Conservation (phyloP, 2,329 filamentous ascomycete species). For the Arthrinium puccinioides region DNA sequence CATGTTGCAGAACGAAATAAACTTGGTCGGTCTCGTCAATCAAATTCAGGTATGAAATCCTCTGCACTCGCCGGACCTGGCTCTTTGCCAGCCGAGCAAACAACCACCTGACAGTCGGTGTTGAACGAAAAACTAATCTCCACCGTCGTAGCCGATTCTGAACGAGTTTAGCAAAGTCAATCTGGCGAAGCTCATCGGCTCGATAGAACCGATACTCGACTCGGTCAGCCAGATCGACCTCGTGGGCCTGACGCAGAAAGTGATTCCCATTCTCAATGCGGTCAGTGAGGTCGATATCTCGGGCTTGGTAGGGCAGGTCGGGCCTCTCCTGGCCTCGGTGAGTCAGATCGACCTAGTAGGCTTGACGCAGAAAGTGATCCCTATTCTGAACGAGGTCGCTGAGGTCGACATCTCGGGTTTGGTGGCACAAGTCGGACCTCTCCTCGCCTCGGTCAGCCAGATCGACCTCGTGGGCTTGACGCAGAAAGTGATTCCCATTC, state of each 20-base stretch:
- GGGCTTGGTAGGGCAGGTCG: conserved; percentile 24
- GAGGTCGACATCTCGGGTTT: conserved; percentile 23
- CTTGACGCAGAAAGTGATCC: background rate
- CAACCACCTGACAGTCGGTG: too few species aligned
- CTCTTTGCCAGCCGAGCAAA: too few species aligned
- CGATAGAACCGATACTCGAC: conserved; percentile 26
- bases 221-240: conserved; percentile 7
- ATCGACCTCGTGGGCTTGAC: conserved; percentile 14
- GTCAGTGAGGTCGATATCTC: conserved; percentile 30
- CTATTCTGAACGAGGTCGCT: conserved; percentile 4
- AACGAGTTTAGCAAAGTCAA: conserved; percentile 21
- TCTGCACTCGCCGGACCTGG: too few species aligned
- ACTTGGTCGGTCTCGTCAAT: conserved; percentile 21
- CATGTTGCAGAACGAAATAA: conserved; percentile 18
- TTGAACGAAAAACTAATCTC: too few species aligned
- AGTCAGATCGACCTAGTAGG: conserved; percentile 23
- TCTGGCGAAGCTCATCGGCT: conserved; percentile 23
- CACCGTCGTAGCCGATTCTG: conserved; percentile 16
- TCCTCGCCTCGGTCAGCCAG: conserved; percentile 17
- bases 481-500: conserved; percentile 28
- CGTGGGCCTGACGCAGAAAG: background rate
- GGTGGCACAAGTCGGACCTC: conserved; percentile 19
- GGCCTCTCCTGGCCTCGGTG: conserved; percentile 23
- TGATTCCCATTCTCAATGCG: background rate
- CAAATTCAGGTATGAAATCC: too few species aligned